These are phyloP conservation scores for Cordyceps javanica DNA, from an alignment of 2,329 filamentous ascomycete species.

Conservation along the genomic window DNA sequence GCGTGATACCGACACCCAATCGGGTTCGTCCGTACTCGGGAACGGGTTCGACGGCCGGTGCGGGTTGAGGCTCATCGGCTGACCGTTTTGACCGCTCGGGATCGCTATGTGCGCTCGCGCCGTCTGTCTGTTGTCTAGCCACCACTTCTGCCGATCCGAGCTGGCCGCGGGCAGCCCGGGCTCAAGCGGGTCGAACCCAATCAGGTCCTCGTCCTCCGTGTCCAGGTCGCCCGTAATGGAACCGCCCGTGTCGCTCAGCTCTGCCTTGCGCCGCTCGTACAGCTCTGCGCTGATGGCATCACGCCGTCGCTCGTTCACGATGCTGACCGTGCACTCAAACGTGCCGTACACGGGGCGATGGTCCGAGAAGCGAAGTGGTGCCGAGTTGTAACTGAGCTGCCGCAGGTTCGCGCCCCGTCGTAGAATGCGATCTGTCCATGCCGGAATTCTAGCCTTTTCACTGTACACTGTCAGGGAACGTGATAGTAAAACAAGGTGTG, in stretches of 20 bases:
- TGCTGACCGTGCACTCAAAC: slow-evolving; percentile 77
- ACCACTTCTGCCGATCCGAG: slow-evolving; percentile 65
- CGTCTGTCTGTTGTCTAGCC: slow-evolving; percentile 64
- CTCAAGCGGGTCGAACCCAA: slow-evolving; percentile 77
- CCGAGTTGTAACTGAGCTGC: slow-evolving; percentile 76
- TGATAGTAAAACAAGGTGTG: background rate
- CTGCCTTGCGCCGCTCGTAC: slow-evolving; percentile 62
- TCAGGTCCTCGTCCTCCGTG: slow-evolving; percentile 71
- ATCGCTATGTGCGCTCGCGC: slow-evolving; percentile 67
- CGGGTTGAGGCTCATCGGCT: slow-evolving; percentile 62
- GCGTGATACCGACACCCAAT: slow-evolving; percentile 66
- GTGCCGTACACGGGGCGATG: slow-evolving; percentile 91
- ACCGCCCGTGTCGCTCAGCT: slow-evolving; percentile 55
- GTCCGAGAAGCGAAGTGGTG: slow-evolving; percentile 83
- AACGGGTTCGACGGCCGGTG: slow-evolving; percentile 78
- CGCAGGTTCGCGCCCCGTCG: slow-evolving; percentile 78
- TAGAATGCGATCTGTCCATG: slow-evolving; percentile 93
- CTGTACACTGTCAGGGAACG: slow-evolving; percentile 23
- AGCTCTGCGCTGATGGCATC: slow-evolving; percentile 67
- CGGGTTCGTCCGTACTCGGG: slow-evolving; percentile 62
- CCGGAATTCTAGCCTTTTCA: slow-evolving; percentile 89
- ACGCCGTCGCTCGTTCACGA: slow-evolving; percentile 69
- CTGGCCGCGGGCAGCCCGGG: slow-evolving; percentile 66
- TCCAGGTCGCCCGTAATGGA: slow-evolving; percentile 50
- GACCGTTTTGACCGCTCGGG: slow-evolving; percentile 45